Evolutionary conservation across 352 stramenopile species (phyloP), one percentile per base, ranked within the genome.

Genomic region (Pythium apleroticum): DNA sequence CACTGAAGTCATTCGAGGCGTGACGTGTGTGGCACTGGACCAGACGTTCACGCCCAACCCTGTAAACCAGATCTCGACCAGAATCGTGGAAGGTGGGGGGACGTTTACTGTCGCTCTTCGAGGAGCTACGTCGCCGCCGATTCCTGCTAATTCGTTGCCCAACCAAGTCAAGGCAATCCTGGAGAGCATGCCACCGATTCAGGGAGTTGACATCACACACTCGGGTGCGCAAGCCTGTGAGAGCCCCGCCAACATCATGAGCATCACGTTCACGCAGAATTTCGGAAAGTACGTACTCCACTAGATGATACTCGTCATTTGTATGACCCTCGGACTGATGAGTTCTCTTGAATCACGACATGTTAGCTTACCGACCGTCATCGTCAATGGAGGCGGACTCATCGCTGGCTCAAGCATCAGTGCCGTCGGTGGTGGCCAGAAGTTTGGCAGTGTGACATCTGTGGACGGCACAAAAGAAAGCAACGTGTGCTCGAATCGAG

Each of bases 241-340:
- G 52, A 84, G 71, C 0, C 85, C 82, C 2, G 60, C 72, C 30
- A 93, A 91, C 55, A 67, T 82, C 43, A 87, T 86, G 50, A 76
- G 72, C 20, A 58, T 93, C 39, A 91, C 80, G 28, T 93, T 93
- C 62, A 93, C 78, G 1, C 82, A 91, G 58, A 84, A 93, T 65
- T 93, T 91, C 72, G 82, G 77, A 41, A 84, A 86, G 84, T 91
- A 84, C 17, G 81, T 88, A n/a, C 53, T 33, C 1, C 46, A 14
- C 24, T 31, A 9, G 30, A 33, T 33, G 9, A 6, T 53, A 30
- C 9, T 52, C 43, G 48, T 57, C 35, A n/a, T 49, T 57, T 14
- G 54, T 11, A 35, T 62, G 12, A 39, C 4, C 53, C 27, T 14
- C 14, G 53, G 31, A 55, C 65, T 41, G 52, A 35, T 43, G 15